Evolutionary conservation across 2,329 filamentous ascomycete genomes (phyloP), one percentile per base, ranked within the genome.

Genomic region (Venturia carpophila): DNA sequence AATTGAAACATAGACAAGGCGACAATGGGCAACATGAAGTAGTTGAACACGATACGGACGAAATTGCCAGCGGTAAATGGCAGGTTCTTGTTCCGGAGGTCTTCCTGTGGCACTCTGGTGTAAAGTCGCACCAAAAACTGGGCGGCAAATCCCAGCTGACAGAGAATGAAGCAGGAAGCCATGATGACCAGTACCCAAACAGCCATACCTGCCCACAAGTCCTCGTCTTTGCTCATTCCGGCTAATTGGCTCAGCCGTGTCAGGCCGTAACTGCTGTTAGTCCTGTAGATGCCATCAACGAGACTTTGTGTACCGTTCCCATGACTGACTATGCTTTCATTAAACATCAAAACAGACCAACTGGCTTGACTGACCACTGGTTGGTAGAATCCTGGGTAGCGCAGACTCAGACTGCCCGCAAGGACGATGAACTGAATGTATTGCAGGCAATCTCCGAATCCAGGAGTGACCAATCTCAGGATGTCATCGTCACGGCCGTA

Each of bases 171-270:
- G 15, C 90, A 83, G 63, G 79, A 80, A 47, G 77, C 86, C 66
- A 95, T 83, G 68, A 96, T 89, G 68, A 88, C 87, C 11, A 93
- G 81, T 21, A 97, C 83, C 88, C 92, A 97, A 56, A 97, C 81
- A 72, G 94, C 91, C 88, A 96, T 94, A 68, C 91, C 91, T 1
- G 91, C 88, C 94, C 94, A 99, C 24, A 97, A 85, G 73, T 99
- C 94, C 67, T 86, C 79, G 15, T 85, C 83, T 30, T 85, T 79
- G 34, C 83, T 81, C 84, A 97, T 89, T 42, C 94, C 94, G 47
- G 94, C 85, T 63, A 94, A 82, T 73, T 96, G 91, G 52, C 88
- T 88, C 70, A 94, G 82, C 60, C 83, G 82, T 67, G 94, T 87
- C 61, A 99, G 79, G 37, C 94, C 94, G 71, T 93, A 92, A 2